Evolutionary conservation across 106 monocot species (phyloP).

Genomic region (Acanthochlamys bracteata): DNA sequence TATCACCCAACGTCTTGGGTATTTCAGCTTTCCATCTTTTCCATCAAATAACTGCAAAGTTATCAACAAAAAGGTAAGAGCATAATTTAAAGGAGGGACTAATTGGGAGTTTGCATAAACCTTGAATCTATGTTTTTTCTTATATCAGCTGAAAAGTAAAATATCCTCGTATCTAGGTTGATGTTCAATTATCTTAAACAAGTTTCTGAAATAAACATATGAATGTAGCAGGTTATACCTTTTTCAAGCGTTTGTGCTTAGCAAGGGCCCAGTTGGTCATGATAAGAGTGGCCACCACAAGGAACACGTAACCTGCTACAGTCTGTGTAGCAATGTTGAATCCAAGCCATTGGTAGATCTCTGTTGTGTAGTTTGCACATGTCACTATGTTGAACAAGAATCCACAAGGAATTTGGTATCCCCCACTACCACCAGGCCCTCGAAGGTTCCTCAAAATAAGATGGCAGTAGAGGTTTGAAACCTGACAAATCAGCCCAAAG

Average conservation of each 20-base stretch:
- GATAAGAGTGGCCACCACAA: slow-evolving; percentile 55
- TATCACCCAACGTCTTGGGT: slow-evolving; percentile 73
- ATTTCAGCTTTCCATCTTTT: slow-evolving; percentile 59
- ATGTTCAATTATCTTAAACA: too few relatives aligned
- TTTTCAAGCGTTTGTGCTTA: slow-evolving; percentile 66
- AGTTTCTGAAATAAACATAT: not conserved
- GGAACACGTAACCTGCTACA: slow-evolving; percentile 71
- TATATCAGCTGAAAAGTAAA: too few relatives aligned
- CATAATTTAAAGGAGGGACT: too few relatives aligned
- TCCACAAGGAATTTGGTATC: slow-evolving; percentile 70
- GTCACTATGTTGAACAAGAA: slow-evolving; percentile 83
- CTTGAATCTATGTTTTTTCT: too few relatives aligned
- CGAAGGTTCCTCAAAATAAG: slow-evolving; percentile 70
- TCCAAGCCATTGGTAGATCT: slow-evolving; percentile 91
- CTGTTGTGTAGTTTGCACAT: slow-evolving; percentile 80
- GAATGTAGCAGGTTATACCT: slow-evolving; percentile 29
- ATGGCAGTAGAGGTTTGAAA: slow-evolving; percentile 83
- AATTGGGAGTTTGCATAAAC: too few relatives aligned
- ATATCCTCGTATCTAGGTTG: too few relatives aligned
- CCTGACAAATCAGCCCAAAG: slow-evolving; percentile 70
- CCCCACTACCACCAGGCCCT: slow-evolving; percentile 52
- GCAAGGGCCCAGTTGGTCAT: slow-evolving; percentile 83
- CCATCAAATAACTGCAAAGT: slow-evolving; percentile 64
- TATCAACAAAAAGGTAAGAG: not conserved
- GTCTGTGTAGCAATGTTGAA: slow-evolving; percentile 92